Base-by-base conservation (phyloP, 1,284 basidiomycete species). In the Leccinum subatratum region DNA sequence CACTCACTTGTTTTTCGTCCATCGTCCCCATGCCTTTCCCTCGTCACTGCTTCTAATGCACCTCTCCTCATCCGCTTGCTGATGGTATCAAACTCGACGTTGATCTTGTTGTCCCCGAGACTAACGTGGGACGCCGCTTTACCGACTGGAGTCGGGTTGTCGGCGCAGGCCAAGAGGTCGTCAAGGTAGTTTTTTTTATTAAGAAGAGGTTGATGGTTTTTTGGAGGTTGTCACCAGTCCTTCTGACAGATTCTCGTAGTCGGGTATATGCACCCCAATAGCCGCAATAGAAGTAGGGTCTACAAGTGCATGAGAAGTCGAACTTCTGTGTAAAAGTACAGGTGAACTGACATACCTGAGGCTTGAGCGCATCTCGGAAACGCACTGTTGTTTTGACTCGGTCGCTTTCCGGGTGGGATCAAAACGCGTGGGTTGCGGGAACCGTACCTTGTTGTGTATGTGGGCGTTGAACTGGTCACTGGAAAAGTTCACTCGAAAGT, bases 31-130 rank as follows among this genome's bases (percentile, higher is more conserved):
- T 95, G 90, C 70, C 90, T 87, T 71, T 96, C 92, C 70, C 90
- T 82, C 51, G 96, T 86, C 30, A 95, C 85, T 20, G 91, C 87
- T 72, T 95, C 92, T 45, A 30, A 30, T 30, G 30, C 30, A 98
- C 86, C 86, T 70, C 86, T 81, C 73, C 92, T 87, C 69, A 98
- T 78, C 64, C 90, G 84, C 65, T 84, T 82, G 39, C 87, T 85
- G 58, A 96, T 86, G 65, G 87, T 84, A 72, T 92, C 90, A 72
- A 94, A 95, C 72, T 96, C 91, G 30, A 98, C 83, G 71, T 89
- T 85, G 69, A 94, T 83, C 72, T 91, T 92, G 63, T 90, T 85
- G 48, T 86, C 82, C 22, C 79, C 83, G 58, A 89, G 83, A 20
- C 88, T 89, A 32, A 93, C 76, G 73, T 93, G 93, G 3, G 87